Evolutionary conservation across 2,329 filamentous ascomycete species (phyloP), one percentile per base, ranked within the genome.

Genomic region (Verticillium dahliae): DNA sequence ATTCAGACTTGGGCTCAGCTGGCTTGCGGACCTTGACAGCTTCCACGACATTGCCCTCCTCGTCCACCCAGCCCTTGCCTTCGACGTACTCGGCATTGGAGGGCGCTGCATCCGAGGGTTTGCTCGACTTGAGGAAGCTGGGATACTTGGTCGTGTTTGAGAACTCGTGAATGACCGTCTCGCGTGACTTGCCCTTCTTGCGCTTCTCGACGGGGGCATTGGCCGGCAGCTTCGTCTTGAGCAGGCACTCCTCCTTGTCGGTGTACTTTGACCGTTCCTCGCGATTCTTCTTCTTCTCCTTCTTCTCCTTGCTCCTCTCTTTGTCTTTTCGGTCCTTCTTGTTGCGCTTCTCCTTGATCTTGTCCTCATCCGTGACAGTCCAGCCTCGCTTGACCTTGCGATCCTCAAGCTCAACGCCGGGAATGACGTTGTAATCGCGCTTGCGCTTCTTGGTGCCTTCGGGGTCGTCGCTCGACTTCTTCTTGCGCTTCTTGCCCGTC

Each of bases 301-400:
- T 81, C 59, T 85, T 81, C 60, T 81, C 80, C 62, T 82, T 79
- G 45, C 80, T 75, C 64, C 79, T 76, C 59, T 81, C 80, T 64
- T 78, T 76, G 33, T 76, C 76, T 68, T 80, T 83, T n/a, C 45
- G 22, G 62, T 74, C 71, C 65, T 76, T 78, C 69, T 73, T 76
- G 67, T 78, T 76, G 50, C 74, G 78, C 67, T 78, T 82, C 69
- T 76, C 78, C 67, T 78, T 80, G 68, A 72, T 77, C 67, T 77
- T 75, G 62, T 79, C 75, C 22, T 79, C 78, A 27, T 80, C 78
- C 1, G 88, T 81, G 64, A 92, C 90, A 1, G 90, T 94, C 93
- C 93, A 97, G 5, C 92, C 93, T 63, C 93, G 83, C 80, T 95
- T 96, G 63, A 97, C 87, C 70, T 90, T 90, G 67, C 93, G 86